Evolutionary conservation across 495 filamentous ascomycete species (phyloP).

Genomic region (Sordaria brevicollis): DNA sequence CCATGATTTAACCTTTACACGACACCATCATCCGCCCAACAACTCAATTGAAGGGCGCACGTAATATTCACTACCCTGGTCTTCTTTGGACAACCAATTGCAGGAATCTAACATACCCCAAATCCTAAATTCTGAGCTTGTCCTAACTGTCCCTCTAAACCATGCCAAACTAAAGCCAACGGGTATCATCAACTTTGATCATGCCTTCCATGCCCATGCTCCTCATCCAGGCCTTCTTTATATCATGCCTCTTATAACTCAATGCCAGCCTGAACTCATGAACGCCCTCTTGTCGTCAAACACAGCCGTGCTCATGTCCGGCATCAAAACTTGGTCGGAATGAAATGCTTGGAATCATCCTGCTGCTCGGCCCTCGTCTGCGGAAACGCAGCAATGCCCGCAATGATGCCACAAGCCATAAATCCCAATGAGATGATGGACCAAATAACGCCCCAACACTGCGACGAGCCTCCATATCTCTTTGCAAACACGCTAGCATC

Average conservation of each 20-base stretch:
- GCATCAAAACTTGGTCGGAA: slow-evolving; percentile 32
- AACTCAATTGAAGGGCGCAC: too few species aligned
- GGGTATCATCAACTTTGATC: not conserved
- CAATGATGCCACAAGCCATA: slow-evolving; percentile 61
- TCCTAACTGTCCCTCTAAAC: not conserved
- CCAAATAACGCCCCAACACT: slow-evolving; percentile 77
- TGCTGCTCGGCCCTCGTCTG: slow-evolving; percentile 57
- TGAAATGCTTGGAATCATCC: slow-evolving; percentile 56
- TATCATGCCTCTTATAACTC: not conserved
- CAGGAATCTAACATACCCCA: too few species aligned
- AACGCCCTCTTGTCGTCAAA: not conserved
- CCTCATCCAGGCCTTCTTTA: not conserved
- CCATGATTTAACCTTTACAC: too few species aligned
- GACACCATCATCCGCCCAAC: too few species aligned
- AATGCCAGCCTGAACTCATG: not conserved
- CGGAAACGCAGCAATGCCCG: slow-evolving; percentile 65
- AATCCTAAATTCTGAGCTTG: not conserved
- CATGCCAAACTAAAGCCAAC: not conserved
- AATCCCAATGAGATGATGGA: slow-evolving; percentile 57
- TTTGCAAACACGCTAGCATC: slow-evolving; percentile 75
- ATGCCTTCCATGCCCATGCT: not conserved
- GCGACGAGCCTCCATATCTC: slow-evolving; percentile 66
- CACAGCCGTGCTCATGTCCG: not conserved
- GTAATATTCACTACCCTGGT: too few species aligned
- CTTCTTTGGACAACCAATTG: too few species aligned